Base-by-base conservation (phyloP, 2,329 filamentous ascomycete species). In the Chrysoporthe austroafricana region DNA sequence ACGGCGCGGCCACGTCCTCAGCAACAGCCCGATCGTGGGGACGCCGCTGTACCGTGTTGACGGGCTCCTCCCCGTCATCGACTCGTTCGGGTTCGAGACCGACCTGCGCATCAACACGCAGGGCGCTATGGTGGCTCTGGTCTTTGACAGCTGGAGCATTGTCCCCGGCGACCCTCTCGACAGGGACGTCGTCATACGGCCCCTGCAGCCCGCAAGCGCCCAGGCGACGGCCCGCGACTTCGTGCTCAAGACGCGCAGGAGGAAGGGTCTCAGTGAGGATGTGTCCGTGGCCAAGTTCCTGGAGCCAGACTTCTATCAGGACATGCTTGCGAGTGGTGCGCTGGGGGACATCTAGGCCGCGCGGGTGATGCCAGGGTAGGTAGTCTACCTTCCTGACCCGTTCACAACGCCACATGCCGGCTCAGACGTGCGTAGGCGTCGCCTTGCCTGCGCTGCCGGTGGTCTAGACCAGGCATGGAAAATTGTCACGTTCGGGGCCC, bases 11-110 rank as follows among this genome's bases (percentile, higher is more conserved):
- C 96, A 99, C 79, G 95, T 99, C 39, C 84, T 99, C 36, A 90
- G 92, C n/a, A 96, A 99, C 77, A 93, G 93, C 0, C 94, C 94
- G 16, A 93, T 99, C 69, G 94, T 95, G 0, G 96, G 96, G 34
- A 98, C 96, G 11, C 96, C 95, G 4, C 86, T 99, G 13, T 98
- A 97, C 80, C 91, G 92, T 32, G 94, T 97, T 64, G 92, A 90
- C 74, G 96, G 96, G 3, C 84, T 98, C 62, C 89, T 99, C 66
- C 96, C 96, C 11, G 96, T 98, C 69, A 97, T 99, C 76, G 96
- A 99, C 82, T 94, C 90, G 42, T 99, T 99, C 76, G 96, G 96
- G 26, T 98, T 99, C 79, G 96, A 99, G 83, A 98, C 96, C 16
- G 96, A 99, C 81, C 85, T 99, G 67, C 87, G 96, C 70, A 98